A percentile compares a stretch with the other conserved stretches of the same genome.
These are phyloP conservation scores for Chrysoporthe puriensis DNA, from an alignment of 2,329 filamentous ascomycete species.

Conservation along the genomic window DNA sequence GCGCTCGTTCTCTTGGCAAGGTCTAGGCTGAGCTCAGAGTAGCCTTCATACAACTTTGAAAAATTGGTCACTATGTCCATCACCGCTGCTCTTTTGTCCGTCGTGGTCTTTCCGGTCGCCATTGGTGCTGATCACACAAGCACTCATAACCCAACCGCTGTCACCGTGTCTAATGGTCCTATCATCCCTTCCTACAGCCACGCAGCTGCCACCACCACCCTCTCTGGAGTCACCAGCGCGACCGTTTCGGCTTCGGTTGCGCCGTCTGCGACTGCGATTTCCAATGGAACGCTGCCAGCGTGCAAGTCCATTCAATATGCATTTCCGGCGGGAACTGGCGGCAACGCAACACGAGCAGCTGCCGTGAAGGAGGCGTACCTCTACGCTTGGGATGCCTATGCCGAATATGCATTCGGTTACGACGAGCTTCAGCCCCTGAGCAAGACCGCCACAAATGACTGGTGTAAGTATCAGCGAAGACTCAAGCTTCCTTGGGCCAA, in stretches of 20 bases:
- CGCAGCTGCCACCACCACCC: conserved; percentile 13
- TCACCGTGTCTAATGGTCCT: conserved; percentile 15
- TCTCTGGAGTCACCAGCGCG: conserved; percentile 16
- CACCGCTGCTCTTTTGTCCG: conserved; percentile 6
- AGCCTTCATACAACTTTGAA: not conserved
- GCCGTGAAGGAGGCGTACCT: conserved; percentile 20
- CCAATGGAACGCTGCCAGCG: conserved; percentile 14
- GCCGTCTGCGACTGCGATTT: conserved; percentile 10
- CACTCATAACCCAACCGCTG: conserved; percentile 8
- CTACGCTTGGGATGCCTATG: conserved; percentile 20
- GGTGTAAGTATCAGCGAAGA: conserved; percentile 4
- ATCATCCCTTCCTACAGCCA: conserved; percentile 19
- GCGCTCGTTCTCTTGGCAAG: not conserved
- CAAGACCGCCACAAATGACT: conserved; percentile 16
- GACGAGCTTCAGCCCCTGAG: conserved; percentile 19
- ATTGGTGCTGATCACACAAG: conserved; percentile 6
- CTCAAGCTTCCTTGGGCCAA: not conserved
- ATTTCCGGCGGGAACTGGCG: conserved; percentile 16
- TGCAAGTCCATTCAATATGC: conserved; percentile 18
- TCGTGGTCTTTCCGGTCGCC: not conserved
- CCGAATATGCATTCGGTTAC: conserved; percentile 17
- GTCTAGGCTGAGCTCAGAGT: not conserved
- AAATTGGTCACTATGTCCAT: not conserved
- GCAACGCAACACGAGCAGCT: conserved; percentile 19
- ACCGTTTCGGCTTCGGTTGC: conserved; percentile 8